A percentile compares a stretch with the other conserved stretches of the same genome.
These are phyloP conservation scores for Vanilla planifolia DNA, from an alignment of 106 monocot species.

Conservation along the genomic window DNA sequence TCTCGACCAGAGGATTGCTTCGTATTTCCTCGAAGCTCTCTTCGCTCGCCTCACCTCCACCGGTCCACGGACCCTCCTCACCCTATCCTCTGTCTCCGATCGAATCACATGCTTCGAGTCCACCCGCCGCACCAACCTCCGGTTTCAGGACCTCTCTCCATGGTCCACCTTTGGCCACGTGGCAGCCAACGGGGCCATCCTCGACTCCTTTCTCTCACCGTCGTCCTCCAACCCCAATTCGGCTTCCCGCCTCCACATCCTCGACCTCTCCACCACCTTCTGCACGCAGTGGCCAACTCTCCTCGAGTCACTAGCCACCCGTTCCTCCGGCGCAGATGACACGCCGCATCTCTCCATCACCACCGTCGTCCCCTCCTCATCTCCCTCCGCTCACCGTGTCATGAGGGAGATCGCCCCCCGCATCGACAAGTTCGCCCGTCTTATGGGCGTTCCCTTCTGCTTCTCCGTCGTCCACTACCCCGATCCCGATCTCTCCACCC, in stretches of 20 bases:
- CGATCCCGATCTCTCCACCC: slow-evolving; percentile 23
- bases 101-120: slow-evolving; percentile 76
- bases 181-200: slow-evolving; percentile 65
- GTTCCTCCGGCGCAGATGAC: slow-evolving; percentile 62
- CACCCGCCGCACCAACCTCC: slow-evolving; percentile 61
- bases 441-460: slow-evolving; percentile 73
- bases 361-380: slow-evolving; percentile 31
- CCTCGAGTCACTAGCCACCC: slow-evolving; percentile 67
- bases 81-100: slow-evolving; percentile 72
- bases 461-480: slow-evolving; percentile 53
- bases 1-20: slow-evolving; percentile 72
- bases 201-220: slow-evolving; percentile 45
- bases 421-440: slow-evolving; percentile 75
- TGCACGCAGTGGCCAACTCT: slow-evolving; percentile 93
- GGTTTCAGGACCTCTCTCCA: slow-evolving; percentile 74
- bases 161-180: slow-evolving; percentile 82
- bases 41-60: slow-evolving; percentile 78
- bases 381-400: slow-evolving; percentile 30
- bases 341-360: slow-evolving; percentile 60
- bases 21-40: slow-evolving; percentile 81
- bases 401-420: slow-evolving; percentile 65
- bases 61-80: slow-evolving; percentile 49
- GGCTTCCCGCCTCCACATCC: slow-evolving; percentile 39
- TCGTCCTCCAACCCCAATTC: slow-evolving; percentile 6
- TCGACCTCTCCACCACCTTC: slow-evolving; percentile 78